Percentiles rank a stretch among this genome's conserved stretches.
These are phyloP conservation scores for Naganishia friedmannii DNA, from an alignment of 768 basidiomycete genomes.

Conservation along the genomic window DNA sequence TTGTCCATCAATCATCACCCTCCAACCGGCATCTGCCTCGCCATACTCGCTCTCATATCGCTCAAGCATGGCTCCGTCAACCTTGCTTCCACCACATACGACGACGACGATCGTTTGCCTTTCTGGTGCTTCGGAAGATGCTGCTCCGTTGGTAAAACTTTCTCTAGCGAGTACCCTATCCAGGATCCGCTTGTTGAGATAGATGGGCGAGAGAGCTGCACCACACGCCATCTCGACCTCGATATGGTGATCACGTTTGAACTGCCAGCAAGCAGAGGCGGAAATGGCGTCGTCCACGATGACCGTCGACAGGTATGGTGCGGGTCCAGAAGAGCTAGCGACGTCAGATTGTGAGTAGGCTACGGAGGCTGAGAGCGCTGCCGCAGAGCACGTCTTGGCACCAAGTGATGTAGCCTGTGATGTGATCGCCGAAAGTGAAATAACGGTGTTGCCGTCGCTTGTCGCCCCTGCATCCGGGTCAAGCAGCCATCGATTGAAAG, in stretches of 20 bases:
- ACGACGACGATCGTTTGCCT: slow-evolving; percentile 33
- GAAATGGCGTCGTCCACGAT: slow-evolving; percentile 30
- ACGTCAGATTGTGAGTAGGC: slow-evolving; percentile 9
- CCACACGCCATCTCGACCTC: slow-evolving; percentile 29
- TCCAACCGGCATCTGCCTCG: slow-evolving; percentile 21
- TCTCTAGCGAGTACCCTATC: neutral
- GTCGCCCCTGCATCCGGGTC: neutral
- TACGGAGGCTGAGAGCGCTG: slow-evolving; percentile 10
- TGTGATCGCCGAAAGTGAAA: slow-evolving; percentile 42
- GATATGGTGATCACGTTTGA: slow-evolving; percentile 23
- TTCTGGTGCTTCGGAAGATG: neutral
- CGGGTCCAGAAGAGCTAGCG: neutral
- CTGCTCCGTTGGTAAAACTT: neutral
- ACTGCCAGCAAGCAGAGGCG: slow-evolving; percentile 27
- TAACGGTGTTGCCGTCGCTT: neutral
- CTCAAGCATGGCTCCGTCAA: slow-evolving; percentile 21
- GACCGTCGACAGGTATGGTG: slow-evolving; percentile 20
- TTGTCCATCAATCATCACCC: slow-evolving; percentile 27
- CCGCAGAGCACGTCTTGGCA: slow-evolving; percentile 28
- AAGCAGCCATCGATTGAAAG: slow-evolving; percentile 17
- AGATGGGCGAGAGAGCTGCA: slow-evolving; percentile 16
- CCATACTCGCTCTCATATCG: slow-evolving; percentile 21
- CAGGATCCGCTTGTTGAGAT: slow-evolving; percentile 18
- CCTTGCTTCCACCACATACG: slow-evolving; percentile 33
- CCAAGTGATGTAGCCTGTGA: slow-evolving; percentile 44